Percentiles rank a stretch among this genome's conserved stretches.
Conservation (phyloP, 257 asterid species). For the Primulina huaijiensis region DNA sequence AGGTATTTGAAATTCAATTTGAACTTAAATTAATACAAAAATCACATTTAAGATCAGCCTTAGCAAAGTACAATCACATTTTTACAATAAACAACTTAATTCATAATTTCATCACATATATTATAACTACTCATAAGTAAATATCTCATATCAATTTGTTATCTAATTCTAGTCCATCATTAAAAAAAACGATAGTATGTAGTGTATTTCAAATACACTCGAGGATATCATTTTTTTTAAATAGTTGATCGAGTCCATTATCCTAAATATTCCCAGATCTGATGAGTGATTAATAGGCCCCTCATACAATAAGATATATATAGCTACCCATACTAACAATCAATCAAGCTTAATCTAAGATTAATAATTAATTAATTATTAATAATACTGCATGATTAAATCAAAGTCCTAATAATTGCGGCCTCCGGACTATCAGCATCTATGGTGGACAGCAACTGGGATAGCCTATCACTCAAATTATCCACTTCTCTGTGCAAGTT, state of each 20-base stretch:
- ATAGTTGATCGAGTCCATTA: too few species aligned
- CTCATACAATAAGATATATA: neutral
- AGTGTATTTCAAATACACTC: too few species aligned
- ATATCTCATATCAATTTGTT: neutral
- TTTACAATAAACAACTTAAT: neutral
- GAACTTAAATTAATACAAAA: neutral
- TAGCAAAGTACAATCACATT: neutral
- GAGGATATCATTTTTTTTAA: too few species aligned
- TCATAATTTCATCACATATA: neutral
- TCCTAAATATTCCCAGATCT: neutral
- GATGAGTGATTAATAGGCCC: neutral
- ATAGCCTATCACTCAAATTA: slow-evolving; percentile 84
- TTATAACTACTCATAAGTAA: neutral
- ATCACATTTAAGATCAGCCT: neutral
- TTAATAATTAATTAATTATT: too few species aligned
- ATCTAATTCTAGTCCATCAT: too few species aligned
- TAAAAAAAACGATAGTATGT: too few species aligned
- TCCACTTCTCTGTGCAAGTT: slow-evolving; percentile 82
- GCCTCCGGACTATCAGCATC: slow-evolving; percentile 92
- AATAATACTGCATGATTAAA: slow-evolving; percentile 16
- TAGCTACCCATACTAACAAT: neutral
- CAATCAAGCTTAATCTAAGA: neutral
- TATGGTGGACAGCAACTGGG: slow-evolving; percentile 68
- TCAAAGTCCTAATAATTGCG: slow-evolving; percentile 81
- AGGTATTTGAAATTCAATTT: too few species aligned